Conservation (phyloP, 2,329 filamentous ascomycete genomes). For the Dactylonectria macrodidyma region DNA sequence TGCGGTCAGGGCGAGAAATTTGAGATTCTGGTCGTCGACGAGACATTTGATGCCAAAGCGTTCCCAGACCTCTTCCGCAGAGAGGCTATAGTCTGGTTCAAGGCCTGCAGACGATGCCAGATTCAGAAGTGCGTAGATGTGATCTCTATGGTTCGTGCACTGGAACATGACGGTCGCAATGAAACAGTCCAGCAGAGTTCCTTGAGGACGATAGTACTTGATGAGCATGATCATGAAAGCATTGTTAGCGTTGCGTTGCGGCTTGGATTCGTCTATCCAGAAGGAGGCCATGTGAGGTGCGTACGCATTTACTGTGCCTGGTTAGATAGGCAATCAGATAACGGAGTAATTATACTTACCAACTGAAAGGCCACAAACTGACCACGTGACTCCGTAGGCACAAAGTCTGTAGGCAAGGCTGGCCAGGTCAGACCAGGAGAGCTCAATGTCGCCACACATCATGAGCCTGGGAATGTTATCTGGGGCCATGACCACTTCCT, state of each 20-base stretch:
- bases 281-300: slow-evolving; percentile 11
- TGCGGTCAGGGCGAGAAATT: neutral
- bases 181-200: slow-evolving; percentile 8
- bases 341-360: neutral
- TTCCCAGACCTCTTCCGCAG: neutral
- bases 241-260: neutral
- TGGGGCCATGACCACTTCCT: slow-evolving; percentile 13
- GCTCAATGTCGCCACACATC: slow-evolving; percentile 13
- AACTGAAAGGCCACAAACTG: neutral
- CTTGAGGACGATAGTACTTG: neutral
- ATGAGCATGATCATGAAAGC: slow-evolving; percentile 10
- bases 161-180: slow-evolving; percentile 9
- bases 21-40: slow-evolving; percentile 1
- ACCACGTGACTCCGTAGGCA: neutral
- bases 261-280: neutral
- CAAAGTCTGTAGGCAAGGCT: slow-evolving; percentile 2
- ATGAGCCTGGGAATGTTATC: slow-evolving; percentile 1
- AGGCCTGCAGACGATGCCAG: neutral
- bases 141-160: slow-evolving; percentile 11
- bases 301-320: neutral
- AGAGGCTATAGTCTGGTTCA: slow-evolving; percentile 7
- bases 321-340: neutral
- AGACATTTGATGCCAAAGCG: slow-evolving; percentile 1
- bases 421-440: slow-evolving; percentile 10
- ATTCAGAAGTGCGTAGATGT: slow-evolving; percentile 18